Percentiles rank a stretch among this genome's conserved stretches.
phyloP scores from a whole-genome alignment of 2,329 filamentous ascomycete species.

The Cordyceps tenuipes region DNA sequence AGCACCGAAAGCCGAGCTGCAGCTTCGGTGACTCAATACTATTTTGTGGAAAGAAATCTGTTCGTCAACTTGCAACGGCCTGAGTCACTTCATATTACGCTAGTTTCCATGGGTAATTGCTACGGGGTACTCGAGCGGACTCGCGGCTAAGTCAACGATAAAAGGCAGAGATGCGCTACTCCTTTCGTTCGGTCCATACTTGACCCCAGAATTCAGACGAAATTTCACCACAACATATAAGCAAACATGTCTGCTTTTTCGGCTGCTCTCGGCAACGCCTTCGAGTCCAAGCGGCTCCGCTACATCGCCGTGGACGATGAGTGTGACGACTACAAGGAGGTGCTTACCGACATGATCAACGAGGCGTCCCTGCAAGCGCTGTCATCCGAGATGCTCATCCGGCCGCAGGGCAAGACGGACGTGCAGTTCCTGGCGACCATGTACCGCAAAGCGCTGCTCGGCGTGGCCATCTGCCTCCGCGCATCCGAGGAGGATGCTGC shows the following conservation, averaged over 20 bases:
- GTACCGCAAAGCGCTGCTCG: slow-evolving; percentile 15
- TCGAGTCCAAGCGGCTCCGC: slow-evolving; percentile 15
- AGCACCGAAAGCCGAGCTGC: not conserved
- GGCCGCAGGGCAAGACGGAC: slow-evolving; percentile 13
- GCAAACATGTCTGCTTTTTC: slow-evolving; percentile 6
- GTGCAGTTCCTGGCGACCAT: slow-evolving; percentile 11
- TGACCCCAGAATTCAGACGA: not conserved
- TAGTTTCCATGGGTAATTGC: not conserved
- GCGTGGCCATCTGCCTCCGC: slow-evolving; percentile 16
- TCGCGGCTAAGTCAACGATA: not conserved
- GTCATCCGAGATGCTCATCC: slow-evolving; percentile 8
- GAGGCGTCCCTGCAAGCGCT: slow-evolving; percentile 14
- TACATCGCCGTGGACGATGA: slow-evolving; percentile 16
- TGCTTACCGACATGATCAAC: slow-evolving; percentile 12
- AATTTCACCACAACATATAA: not conserved
- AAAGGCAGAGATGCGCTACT: not conserved
- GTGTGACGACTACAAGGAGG: slow-evolving; percentile 13
- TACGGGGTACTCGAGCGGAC: not conserved
- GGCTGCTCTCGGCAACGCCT: slow-evolving; percentile 11
- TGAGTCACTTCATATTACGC: not conserved
- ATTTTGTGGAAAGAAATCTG: not conserved
- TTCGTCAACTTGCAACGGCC: not conserved
- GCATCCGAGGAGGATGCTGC: not conserved
- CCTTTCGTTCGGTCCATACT: not conserved
- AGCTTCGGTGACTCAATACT: not conserved